Conservation (phyloP, 768 basidiomycete species). For the Amanita pallidorosea region DNA sequence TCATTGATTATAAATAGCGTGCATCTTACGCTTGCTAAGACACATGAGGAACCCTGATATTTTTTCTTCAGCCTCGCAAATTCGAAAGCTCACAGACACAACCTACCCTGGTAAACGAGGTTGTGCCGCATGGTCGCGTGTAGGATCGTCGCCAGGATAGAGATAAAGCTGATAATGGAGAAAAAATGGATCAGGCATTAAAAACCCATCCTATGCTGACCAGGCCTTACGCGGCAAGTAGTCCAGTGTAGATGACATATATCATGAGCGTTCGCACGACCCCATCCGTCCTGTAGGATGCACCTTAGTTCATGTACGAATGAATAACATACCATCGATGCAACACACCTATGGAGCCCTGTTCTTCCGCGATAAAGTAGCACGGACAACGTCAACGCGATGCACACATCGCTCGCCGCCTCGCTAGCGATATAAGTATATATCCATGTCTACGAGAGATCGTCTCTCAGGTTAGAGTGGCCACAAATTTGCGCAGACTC, state of each 20-base stretch:
- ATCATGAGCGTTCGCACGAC: conserved; percentile 35
- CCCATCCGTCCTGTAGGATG: conserved; percentile 33
- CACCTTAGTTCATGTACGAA: neutral
- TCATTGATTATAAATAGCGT: no score
- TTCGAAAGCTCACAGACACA: no score
- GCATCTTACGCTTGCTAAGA: conserved; percentile 10
- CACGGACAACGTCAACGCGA: conserved; percentile 38
- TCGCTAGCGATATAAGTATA: conserved; percentile 42
- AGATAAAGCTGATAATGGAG: conserved; percentile 27
- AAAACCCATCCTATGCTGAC: neutral
- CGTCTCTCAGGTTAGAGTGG: neutral
- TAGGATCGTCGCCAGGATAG: conserved; percentile 6
- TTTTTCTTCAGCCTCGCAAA: neutral
- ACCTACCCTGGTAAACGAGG: conserved; percentile 38
- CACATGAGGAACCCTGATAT: conserved; percentile 34
- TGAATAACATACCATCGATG: neutral
- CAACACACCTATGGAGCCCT: conserved; percentile 29
- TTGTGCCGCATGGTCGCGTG: conserved; percentile 36
- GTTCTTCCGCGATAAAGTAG: conserved; percentile 38
- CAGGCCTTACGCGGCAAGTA: conserved; percentile 28
- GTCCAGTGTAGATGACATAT: conserved; percentile 47
- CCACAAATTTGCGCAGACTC: neutral
- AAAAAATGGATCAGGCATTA: neutral
- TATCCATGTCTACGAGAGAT: conserved; percentile 31
- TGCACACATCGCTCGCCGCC: conserved; percentile 38